Conservation (phyloP, 805 yeast species). For the Naumovozyma castellii region DNA sequence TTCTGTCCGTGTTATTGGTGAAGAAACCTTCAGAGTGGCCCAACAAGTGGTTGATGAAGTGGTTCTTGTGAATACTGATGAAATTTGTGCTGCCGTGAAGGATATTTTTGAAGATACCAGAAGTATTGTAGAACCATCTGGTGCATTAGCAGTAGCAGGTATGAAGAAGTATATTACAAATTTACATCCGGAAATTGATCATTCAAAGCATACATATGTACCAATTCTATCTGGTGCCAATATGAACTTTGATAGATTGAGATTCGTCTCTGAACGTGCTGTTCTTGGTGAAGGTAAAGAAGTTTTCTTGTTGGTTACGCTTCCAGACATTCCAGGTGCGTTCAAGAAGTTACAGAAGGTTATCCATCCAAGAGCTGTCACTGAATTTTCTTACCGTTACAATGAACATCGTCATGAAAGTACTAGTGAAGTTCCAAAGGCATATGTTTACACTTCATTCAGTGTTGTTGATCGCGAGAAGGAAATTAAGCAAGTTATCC, state of each 20-base stretch:
- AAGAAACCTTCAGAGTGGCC: constrained; percentile 80
- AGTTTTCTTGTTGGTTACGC: constrained; percentile 79
- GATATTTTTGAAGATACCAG: constrained; percentile 95
- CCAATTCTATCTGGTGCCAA: constrained; percentile 93
- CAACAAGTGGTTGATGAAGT: constrained; percentile 80
- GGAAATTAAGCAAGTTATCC: constrained; percentile 60
- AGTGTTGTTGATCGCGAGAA: constrained; percentile 64
- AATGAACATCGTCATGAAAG: constrained; percentile 34
- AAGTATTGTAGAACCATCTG: constrained; percentile 90
- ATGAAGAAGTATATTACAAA: constrained; percentile 66
- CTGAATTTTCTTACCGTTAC: constrained; percentile 89
- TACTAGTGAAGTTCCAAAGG: constrained; percentile 37
- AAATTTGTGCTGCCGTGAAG: constrained; percentile 92
- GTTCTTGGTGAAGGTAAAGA: constrained; percentile 98
- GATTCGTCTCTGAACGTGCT: constrained; percentile 96
- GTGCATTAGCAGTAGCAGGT: constrained; percentile 95
- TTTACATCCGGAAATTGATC: constrained; percentile 59
- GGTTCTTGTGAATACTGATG: constrained; percentile 79
- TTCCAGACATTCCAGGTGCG: constrained; percentile 90
- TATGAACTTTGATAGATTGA: constrained; percentile 91
- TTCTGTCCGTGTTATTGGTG: constrained; percentile 84
- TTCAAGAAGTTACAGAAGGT: constrained; percentile 67
- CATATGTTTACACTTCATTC: constrained; percentile 83
- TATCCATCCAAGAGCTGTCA: constrained; percentile 79
- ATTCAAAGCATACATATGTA: constrained; percentile 59